Evolutionary conservation across 371 early-diverging fungal species (phyloP).

Genomic region (Mortierella sp.): DNA sequence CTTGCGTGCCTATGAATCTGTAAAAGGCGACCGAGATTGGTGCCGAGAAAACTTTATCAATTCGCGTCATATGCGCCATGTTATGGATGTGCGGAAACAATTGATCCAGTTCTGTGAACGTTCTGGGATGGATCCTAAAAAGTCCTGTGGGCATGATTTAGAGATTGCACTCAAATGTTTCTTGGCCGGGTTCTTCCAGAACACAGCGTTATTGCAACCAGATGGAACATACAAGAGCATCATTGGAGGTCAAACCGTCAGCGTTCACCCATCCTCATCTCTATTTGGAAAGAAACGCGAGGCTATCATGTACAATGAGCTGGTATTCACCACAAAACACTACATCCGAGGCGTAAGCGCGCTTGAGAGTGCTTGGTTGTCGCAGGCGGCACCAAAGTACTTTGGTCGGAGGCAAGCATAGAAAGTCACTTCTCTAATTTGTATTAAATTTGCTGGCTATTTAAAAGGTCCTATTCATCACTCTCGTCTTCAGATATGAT

Average conservation of each 20-base stretch:
- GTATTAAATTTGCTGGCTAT: constrained; percentile 1
- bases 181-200: constrained; percentile 91
- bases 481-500: constrained; percentile 28
- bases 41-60: constrained; percentile 93
- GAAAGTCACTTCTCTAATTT: neutral
- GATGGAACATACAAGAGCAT: constrained; percentile 91
- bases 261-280: constrained; percentile 91
- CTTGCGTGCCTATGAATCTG: constrained; percentile 79
- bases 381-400: constrained; percentile 83
- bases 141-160: constrained; percentile 76
- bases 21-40: constrained; percentile 86
- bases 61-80: constrained; percentile 85
- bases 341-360: constrained; percentile 90
- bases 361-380: constrained; percentile 87
- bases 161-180: constrained; percentile 87
- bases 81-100: constrained; percentile 91
- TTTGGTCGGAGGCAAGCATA: constrained; percentile 26
- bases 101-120: constrained; percentile 81
- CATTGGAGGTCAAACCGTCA: constrained; percentile 77
- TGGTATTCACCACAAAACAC: constrained; percentile 90
- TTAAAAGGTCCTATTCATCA: constrained; percentile 14
- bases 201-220: constrained; percentile 89
- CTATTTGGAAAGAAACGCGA: constrained; percentile 84
- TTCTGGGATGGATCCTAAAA: constrained; percentile 71
- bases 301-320: constrained; percentile 93